phyloP scores from a whole-genome alignment of 768 basidiomycete genomes.

The Punctularia strigosozonata region DNA sequence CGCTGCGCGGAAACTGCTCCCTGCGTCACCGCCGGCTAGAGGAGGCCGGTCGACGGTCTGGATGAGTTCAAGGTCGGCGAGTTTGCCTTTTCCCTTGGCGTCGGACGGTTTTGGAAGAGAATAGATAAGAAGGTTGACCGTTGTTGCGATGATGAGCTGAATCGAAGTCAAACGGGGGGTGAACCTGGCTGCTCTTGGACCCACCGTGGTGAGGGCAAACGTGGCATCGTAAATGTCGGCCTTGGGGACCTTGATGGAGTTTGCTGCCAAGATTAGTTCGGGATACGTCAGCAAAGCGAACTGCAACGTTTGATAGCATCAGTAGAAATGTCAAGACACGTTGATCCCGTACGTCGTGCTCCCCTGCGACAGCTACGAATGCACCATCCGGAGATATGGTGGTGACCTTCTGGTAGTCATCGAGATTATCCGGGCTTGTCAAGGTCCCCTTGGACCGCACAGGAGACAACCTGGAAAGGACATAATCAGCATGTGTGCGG shows the following conservation, averaged over 20 bases:
- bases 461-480: slow-evolving; percentile 35
- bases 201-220: slow-evolving; percentile 57
- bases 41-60: slow-evolving; percentile 44
- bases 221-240: slow-evolving; percentile 84
- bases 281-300: slow-evolving; percentile 60
- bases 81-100: slow-evolving; percentile 26
- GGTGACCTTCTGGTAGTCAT: slow-evolving; percentile 94
- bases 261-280: slow-evolving; percentile 34
- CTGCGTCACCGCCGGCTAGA: slow-evolving; percentile 30
- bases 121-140: slow-evolving; percentile 52
- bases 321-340: slow-evolving; percentile 9
- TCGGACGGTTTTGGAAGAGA: slow-evolving; percentile 41
- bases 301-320: slow-evolving; percentile 20
- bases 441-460: slow-evolving; percentile 52
- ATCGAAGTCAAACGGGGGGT: background rate
- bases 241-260: slow-evolving; percentile 33
- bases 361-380: slow-evolving; percentile 62
- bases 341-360: slow-evolving; percentile 44
- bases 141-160: slow-evolving; percentile 60
- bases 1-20: slow-evolving; percentile 54
- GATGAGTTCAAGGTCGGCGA: slow-evolving; percentile 23
- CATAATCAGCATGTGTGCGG: background rate
- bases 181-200: slow-evolving; percentile 9
- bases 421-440: slow-evolving; percentile 37
- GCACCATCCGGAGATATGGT: slow-evolving; percentile 60